These are phyloP conservation scores for Boletus rubroflammeus DNA, from an alignment of 768 basidiomycete species.

Conservation along the genomic window DNA sequence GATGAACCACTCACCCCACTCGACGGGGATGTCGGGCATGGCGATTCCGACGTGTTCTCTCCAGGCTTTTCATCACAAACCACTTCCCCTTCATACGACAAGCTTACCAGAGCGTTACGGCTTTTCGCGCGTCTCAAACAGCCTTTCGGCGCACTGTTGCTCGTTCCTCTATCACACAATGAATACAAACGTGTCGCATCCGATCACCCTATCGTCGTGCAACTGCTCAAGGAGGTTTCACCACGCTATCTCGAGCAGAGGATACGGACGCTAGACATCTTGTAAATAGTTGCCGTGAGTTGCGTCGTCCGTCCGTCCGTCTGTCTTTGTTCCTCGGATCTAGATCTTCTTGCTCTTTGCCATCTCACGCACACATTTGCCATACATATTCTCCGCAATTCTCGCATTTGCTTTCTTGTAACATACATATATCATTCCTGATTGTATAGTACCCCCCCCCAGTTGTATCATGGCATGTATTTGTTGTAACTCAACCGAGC, in stretches of 20 bases:
- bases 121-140: not conserved
- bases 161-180: not conserved
- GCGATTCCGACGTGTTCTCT: not conserved
- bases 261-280: not conserved
- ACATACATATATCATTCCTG: too few relatives aligned
- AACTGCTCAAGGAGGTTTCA: not conserved
- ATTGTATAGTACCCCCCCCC: too few relatives aligned
- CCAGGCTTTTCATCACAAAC: not conserved
- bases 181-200: not conserved
- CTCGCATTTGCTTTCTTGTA: too few relatives aligned
- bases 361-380: too few relatives aligned
- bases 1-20: not conserved
- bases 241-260: not conserved
- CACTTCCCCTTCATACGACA: not conserved
- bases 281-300: not conserved
- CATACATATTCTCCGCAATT: not conserved
- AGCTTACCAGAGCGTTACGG: not conserved
- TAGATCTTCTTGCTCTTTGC: not conserved
- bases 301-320: too few relatives aligned
- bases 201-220: not conserved
- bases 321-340: not conserved
- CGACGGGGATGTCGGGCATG: not conserved
- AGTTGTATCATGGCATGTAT: too few relatives aligned
- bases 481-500: too few relatives aligned
- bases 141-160: not conserved